phyloP scores from a whole-genome alignment of 169 alveolate species.

The Plasmodium knowlesi region DNA sequence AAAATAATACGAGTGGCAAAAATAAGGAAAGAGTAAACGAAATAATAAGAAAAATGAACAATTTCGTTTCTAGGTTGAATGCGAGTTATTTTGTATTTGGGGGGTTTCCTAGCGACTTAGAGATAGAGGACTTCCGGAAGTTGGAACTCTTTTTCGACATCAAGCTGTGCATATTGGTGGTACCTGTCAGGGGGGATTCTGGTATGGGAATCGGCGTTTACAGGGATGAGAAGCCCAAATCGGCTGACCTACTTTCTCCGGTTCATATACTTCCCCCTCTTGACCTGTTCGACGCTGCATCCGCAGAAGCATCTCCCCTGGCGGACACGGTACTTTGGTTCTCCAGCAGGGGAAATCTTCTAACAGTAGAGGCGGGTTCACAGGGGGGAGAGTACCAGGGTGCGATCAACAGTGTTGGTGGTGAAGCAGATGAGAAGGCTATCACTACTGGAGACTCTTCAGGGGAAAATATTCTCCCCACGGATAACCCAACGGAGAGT shows the following conservation, averaged over 20 bases:
- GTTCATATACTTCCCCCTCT: no score
- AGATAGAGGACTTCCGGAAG: slow-evolving; percentile 41
- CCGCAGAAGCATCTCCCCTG: not conserved
- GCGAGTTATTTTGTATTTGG: slow-evolving; percentile 50
- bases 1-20: not conserved
- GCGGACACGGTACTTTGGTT: not conserved
- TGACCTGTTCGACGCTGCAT: not conserved
- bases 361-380: not conserved
- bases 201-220: not conserved
- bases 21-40: not conserved
- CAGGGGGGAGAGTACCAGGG: not conserved
- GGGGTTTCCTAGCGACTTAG: slow-evolving; percentile 36
- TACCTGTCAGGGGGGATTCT: not conserved
- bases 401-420: not conserved
- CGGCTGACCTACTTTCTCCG: not conserved
- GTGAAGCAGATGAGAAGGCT: not conserved
- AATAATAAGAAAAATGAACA: slow-evolving; percentile 39
- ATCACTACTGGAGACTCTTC: not conserved
- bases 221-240: not conserved
- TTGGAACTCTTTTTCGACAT: slow-evolving; percentile 51
- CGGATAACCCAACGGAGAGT: not conserved
- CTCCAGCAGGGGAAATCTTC: slow-evolving; percentile 1
- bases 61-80: slow-evolving; percentile 4
- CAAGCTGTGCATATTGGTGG: slow-evolving; percentile 34
- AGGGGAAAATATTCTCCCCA: not conserved